A percentile compares a stretch with the other conserved stretches of the same genome.
Conservation (phyloP, 78 protist genomes). For the Corallochytrium limacisporum region DNA sequence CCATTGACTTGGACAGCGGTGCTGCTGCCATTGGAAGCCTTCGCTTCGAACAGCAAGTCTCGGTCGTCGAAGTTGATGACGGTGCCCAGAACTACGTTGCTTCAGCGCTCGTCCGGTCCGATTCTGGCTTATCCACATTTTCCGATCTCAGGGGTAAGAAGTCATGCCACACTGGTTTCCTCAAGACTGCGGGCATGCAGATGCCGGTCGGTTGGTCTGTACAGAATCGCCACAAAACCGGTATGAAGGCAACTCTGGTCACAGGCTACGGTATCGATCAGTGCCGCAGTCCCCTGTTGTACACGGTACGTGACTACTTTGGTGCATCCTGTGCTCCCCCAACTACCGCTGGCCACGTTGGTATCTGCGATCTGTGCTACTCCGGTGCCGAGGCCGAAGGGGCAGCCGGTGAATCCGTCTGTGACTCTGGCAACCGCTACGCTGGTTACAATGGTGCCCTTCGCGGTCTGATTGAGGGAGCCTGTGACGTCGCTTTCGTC, state of each 20-base stretch:
- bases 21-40: neutral
- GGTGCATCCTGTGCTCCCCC: neutral
- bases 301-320: neutral
- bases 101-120: neutral
- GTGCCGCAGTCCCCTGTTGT: no score
- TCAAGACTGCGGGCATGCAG: slow-evolving; percentile 12
- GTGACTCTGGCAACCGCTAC: no score
- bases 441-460: slow-evolving; percentile 8
- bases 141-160: neutral
- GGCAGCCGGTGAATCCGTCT: no score
- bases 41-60: neutral
- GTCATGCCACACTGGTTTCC: slow-evolving; percentile 22
- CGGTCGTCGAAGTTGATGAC: neutral
- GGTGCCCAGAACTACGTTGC: neutral
- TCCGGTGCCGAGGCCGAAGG: no score
- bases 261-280: no score
- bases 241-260: neutral
- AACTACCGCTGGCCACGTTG: neutral
- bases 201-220: slow-evolving; percentile 8
- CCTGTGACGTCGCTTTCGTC: slow-evolving; percentile 12
- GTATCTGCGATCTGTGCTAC: neutral
- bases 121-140: neutral
- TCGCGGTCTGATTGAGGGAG: slow-evolving; percentile 5
- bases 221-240: neutral
- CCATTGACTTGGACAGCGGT: neutral